Conservation (phyloP, 1,284 basidiomycete species). For the Grifola frondosa region DNA sequence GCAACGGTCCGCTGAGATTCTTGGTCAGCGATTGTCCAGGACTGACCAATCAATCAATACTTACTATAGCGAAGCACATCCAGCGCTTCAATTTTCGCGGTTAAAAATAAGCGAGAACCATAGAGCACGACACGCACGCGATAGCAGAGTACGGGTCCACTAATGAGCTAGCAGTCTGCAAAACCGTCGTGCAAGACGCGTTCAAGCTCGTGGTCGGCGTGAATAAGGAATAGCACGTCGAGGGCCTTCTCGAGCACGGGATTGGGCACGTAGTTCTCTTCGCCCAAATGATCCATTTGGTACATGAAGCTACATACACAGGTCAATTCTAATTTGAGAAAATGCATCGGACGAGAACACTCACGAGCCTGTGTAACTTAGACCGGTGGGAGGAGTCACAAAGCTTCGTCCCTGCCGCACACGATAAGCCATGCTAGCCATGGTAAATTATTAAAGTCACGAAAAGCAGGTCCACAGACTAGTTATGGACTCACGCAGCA, state of each 20-base stretch:
- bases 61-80: conserved; percentile 81
- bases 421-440: conserved; percentile 79
- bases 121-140: conserved; percentile 43
- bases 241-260: conserved; percentile 83
- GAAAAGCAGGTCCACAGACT: neutral
- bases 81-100: too few relatives aligned
- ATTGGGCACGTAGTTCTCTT: conserved; percentile 73
- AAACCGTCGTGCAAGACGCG: conserved; percentile 77
- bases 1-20: conserved; percentile 67
- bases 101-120: neutral
- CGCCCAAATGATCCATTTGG: conserved; percentile 80
- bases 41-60: conserved; percentile 27
- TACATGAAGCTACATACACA: conserved; percentile 68
- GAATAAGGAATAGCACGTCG: conserved; percentile 82
- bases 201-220: conserved; percentile 90
- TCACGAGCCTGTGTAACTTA: conserved; percentile 81
- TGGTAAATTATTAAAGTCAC: neutral
- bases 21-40: conserved; percentile 1
- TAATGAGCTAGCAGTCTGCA: conserved; percentile 84
- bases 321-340: neutral
- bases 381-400: conserved; percentile 78
- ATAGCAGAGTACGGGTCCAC: conserved; percentile 87
- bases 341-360: conserved; percentile 26
- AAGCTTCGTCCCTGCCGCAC: conserved; percentile 86
- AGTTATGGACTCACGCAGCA: conserved; percentile 59